Percentiles rank a stretch among this genome's conserved stretches.
These are phyloP conservation scores for Pseudogymnoascus sp. DNA, from an alignment of 2,329 filamentous ascomycete species.

Conservation along the genomic window DNA sequence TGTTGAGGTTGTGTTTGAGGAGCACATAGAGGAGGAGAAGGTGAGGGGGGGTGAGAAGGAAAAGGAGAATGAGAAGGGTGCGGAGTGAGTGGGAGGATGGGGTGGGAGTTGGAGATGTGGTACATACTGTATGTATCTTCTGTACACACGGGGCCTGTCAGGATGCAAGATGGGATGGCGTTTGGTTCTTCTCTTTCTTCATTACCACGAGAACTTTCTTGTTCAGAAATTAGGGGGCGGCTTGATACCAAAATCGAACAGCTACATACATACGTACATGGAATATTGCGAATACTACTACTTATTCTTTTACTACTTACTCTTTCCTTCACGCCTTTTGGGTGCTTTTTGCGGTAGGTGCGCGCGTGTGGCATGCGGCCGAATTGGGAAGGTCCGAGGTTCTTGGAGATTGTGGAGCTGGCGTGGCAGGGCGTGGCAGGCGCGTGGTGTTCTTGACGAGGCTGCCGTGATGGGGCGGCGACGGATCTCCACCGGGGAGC, in stretches of 20 bases:
- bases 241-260: slow-evolving; percentile 7
- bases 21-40: background rate
- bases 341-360: background rate
- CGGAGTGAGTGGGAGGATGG: background rate
- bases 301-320: background rate
- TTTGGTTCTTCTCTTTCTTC: background rate
- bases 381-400: background rate
- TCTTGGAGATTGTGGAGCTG: background rate
- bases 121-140: background rate
- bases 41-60: background rate
- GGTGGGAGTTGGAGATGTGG: background rate
- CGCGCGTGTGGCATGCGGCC: background rate
- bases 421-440: background rate
- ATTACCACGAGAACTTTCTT: background rate
- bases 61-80: background rate
- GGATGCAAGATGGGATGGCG: background rate
- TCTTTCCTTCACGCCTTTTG: background rate
- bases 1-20: slow-evolving; percentile 17
- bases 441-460: background rate
- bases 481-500: background rate
- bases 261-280: slow-evolving; percentile 3
- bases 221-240: background rate
- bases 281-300: background rate
- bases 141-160: background rate
- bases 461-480: background rate